Evolutionary conservation across 2,329 filamentous ascomycete species (phyloP), one percentile per base, ranked within the genome.

Genomic region (Sporothrix mexicana): DNA sequence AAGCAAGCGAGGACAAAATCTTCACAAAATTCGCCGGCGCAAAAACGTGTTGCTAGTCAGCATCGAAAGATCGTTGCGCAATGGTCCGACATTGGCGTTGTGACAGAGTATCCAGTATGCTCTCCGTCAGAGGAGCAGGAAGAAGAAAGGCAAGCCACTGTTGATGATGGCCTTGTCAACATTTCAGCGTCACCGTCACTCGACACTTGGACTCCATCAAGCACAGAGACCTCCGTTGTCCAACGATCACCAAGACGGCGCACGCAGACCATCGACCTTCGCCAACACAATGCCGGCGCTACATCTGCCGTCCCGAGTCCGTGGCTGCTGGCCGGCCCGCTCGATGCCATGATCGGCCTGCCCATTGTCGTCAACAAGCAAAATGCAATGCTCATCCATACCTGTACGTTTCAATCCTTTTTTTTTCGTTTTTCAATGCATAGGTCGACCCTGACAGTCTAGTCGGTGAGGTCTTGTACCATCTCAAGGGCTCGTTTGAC

Each of bases 401-500:
- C 75, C 0, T 77, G 76, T 77, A n/a, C n/a, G n/a, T n/a, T n/a
- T n/a, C n/a, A n/a, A n/a, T n/a, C n/a, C n/a, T n/a, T n/a, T n/a
- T n/a, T n/a, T n/a, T n/a, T n/a, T n/a, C n/a, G n/a, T n/a, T n/a
- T n/a, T n/a, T n/a, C n/a, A n/a, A n/a, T n/a, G n/a, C n/a, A n/a
- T n/a, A n/a, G n/a, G n/a, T n/a, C n/a, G n/a, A n/a, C 17, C n/a
- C 41, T 64, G 13, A 45, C 61, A 41, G 4, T 3, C 3, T 30
- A 85, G 85, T 85, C 64, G 76, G 85, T 4, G 82, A 84, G 72
- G 77, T 86, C 2, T 77, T 86, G 8, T 82, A 81, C 43, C 83
- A 83, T 17, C 86, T 85, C 78, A 85, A 86, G 70, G 83, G 82
- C 3, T 84, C 82, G 1, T 80, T 86, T 7, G 83, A 85, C 64